Conservation (phyloP, 352 stramenopile genomes). For the Globisporangium solare region DNA sequence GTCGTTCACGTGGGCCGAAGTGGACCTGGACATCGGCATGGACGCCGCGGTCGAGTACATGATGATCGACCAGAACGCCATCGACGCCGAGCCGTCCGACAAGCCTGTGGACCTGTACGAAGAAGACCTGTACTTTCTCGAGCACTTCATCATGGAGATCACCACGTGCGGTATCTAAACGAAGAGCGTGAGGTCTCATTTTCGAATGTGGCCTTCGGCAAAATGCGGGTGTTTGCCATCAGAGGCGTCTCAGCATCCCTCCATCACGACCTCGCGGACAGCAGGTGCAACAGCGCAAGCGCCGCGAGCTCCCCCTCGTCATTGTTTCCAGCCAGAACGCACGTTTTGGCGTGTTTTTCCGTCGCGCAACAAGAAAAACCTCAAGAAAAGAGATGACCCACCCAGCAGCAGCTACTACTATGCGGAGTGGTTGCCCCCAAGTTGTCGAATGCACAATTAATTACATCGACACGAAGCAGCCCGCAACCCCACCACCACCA, state of each 20-base stretch:
- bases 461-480: too few relatives aligned
- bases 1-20: constrained; percentile 72
- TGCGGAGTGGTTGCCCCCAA: too few relatives aligned
- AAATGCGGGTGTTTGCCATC: not conserved
- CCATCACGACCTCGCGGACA: too few relatives aligned
- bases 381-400: too few relatives aligned
- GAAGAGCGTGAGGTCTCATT: not conserved
- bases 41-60: constrained; percentile 74
- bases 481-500: too few relatives aligned
- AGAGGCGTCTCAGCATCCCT: not conserved
- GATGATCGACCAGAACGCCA: constrained; percentile 60
- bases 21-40: constrained; percentile 64
- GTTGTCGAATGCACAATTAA: too few relatives aligned
- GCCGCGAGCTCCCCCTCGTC: too few relatives aligned
- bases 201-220: not conserved
- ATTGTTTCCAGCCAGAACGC: too few relatives aligned
- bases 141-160: constrained; percentile 81
- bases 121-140: constrained; percentile 74
- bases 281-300: too few relatives aligned
- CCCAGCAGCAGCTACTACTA: too few relatives aligned
- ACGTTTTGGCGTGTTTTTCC: too few relatives aligned
- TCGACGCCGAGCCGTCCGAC: constrained; percentile 72
- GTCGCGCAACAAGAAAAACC: too few relatives aligned
- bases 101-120: constrained; percentile 74
- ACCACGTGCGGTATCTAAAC: constrained; percentile 29